Base-by-base conservation (phyloP, 2,329 filamentous ascomycete genomes). In the Coniella vitis region DNA sequence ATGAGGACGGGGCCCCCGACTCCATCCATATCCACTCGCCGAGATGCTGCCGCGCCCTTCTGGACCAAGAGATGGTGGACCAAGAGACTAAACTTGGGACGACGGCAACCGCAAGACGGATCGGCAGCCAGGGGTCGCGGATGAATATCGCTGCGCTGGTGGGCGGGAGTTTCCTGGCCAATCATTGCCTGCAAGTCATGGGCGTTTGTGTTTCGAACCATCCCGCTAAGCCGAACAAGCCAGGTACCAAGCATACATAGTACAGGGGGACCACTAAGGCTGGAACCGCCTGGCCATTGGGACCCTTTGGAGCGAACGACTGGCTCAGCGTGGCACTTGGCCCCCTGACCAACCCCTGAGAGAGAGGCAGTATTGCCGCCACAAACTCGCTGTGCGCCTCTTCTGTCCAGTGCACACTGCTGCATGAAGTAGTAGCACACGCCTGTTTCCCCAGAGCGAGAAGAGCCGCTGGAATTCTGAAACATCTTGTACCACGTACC, bases 31-130 rank as follows among this genome's bases (percentile, higher is more conserved):
- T 46, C 25, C 36, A 31, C 22, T 25, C 17, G 9, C 13, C 16
- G 22, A 14, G 10, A 38, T 25, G 21, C 16, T 38, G 31, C 22
- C 42, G 13, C 16, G 13, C 3, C 34, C 21, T n/a, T 29, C 32
- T 45, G 42, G 29, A 20, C 29, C 36, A 31, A 34, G 25, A 46
- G n/a, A 43, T 25, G 19, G 35, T 35, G 36, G 16, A 14, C 17
- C 12, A 38, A 14, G 22, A 47, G 44, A 22, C 44, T 47, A 47
- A 47, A 47, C 13, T 47, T 40, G 37, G 44, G 44, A 47, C 44
- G 44, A 43, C 8, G n/a, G 12, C 3, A 38, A 7, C n/a, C 16
- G 44, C 20, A 21, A 34, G 16, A 37, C 19, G 7, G 42, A 20
- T 36, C 22, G 8, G 1, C 36, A 19, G 17, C 29, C 22, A 38